Evolutionary conservation across 768 basidiomycete genomes (phyloP), one percentile per base, ranked within the genome.

Genomic region (Lentinus brumalis): DNA sequence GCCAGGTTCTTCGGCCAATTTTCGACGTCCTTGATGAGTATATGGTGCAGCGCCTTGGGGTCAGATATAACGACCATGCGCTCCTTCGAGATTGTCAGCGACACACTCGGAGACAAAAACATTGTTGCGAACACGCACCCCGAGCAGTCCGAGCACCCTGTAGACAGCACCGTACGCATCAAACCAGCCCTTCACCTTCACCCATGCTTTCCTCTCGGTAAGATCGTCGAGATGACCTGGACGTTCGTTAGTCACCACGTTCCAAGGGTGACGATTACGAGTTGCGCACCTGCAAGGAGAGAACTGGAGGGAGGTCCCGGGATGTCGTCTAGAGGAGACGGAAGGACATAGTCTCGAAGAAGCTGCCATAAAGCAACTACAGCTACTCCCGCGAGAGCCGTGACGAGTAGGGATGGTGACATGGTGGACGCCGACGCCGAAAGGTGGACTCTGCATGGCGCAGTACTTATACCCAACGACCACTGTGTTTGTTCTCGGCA

Each of bases 1-100:
- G 15, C 45, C 6, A 45, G 5, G 14, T 41, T 41, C 18, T 60
- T 57, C 8, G 52, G 51, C 57, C 77, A 83, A 9, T 73, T 71
- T 45, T 79, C 76, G 59, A 78, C 78, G 42, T 84, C 83, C 62
- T 81, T 83, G n/a, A 78, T 51, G 6, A 82, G 62, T 31, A 84
- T 77, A 32, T 73, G 76, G 39, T 81, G 79, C 21, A 84, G 66
- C 2, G 83, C 83, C 21, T 68, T 73, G 4, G 83, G 80, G 63
- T 85, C 83, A 26, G 57, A 39, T 73, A 83, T 70, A 57, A 81
- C 81, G 3, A 84, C 69, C 66, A 81, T 78, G 21, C 21, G 21
- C 21, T 26, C 21, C 21, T 26, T 26, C 1, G 21, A 26, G 21
- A 1, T 26, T 1, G 21, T 26, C 21, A 26, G 21, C 21, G 21